A percentile compares a stretch with the other conserved stretches of the same genome.
Conservation (phyloP, 352 stramenopile species). For the Globisporangium nagaii region DNA sequence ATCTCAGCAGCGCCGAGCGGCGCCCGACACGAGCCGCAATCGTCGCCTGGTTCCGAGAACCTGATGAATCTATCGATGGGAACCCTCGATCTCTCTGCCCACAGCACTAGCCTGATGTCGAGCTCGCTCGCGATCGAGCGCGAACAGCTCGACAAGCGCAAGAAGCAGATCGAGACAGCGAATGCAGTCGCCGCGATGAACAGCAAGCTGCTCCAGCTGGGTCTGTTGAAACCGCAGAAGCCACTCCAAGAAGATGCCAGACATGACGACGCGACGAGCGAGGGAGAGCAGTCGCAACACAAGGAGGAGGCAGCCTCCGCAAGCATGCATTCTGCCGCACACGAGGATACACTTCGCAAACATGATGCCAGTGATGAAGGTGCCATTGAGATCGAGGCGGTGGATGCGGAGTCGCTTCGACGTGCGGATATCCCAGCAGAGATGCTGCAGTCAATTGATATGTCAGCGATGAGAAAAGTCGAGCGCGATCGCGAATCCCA, state of each 20-base stretch:
- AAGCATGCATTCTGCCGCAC: background rate
- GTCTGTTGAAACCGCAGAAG: constrained; percentile 35
- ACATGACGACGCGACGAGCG: background rate
- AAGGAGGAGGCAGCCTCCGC: background rate
- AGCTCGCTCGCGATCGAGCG: constrained; percentile 57
- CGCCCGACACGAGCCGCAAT: background rate
- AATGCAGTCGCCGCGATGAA: constrained; percentile 79
- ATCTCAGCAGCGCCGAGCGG: background rate
- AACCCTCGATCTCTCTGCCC: constrained; percentile 10
- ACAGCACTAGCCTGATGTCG: background rate
- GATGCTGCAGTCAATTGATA: constrained; percentile 43
- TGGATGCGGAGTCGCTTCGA: background rate
- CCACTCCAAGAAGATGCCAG: background rate
- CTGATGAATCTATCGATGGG: constrained; percentile 29
- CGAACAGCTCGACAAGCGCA: constrained; percentile 62
- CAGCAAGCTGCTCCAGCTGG: constrained; percentile 50
- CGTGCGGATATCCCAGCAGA: constrained; percentile 30
- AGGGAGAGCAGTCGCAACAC: background rate
- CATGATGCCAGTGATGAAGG: background rate
- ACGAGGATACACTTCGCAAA: background rate
- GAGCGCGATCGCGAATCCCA: background rate
- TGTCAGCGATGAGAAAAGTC: background rate
- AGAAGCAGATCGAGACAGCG: constrained; percentile 67
- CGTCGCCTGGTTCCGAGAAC: constrained; percentile 13
- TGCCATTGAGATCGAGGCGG: background rate